These are phyloP conservation scores for Dentipellis sp. DNA, from an alignment of 768 basidiomycete genomes.

Conservation along the genomic window DNA sequence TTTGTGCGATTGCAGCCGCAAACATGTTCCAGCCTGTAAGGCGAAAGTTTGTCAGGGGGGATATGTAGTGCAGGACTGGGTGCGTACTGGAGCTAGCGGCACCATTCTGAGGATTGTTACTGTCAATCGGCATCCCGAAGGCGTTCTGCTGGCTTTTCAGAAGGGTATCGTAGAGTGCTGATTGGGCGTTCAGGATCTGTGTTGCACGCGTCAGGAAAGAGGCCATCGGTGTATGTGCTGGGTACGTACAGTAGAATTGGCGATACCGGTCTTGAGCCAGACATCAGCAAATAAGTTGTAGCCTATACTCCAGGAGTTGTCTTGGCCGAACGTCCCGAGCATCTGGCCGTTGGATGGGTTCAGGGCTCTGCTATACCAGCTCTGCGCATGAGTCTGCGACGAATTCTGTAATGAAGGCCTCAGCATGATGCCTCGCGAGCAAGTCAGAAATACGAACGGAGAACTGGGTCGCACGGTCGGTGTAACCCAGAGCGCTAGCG, in stretches of 20 bases:
- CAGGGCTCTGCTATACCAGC: constrained; percentile 7
- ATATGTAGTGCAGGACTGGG: not conserved
- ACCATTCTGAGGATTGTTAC: not conserved
- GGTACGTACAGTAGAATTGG: constrained; percentile 3
- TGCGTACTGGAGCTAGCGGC: constrained; percentile 2
- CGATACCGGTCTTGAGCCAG: constrained; percentile 8
- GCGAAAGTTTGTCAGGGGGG: too few relatives aligned
- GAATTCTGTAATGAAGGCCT: too few relatives aligned
- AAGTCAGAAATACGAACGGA: too few relatives aligned
- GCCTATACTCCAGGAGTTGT: constrained; percentile 9
- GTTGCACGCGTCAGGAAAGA: too few relatives aligned
- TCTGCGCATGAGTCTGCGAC: not conserved
- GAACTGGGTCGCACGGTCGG: not conserved
- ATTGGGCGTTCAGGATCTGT: too few relatives aligned
- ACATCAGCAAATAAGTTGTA: constrained; percentile 11
- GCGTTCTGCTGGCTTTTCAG: too few relatives aligned
- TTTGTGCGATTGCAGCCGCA: constrained; percentile 1
- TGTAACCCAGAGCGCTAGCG: not conserved
- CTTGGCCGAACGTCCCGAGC: constrained; percentile 2
- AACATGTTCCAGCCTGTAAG: constrained; percentile 12
- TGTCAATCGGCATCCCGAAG: constrained; percentile 10
- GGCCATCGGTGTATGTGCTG: not conserved
- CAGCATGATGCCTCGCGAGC: too few relatives aligned
- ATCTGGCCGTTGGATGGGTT: constrained; percentile 3
- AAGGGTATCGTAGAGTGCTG: too few relatives aligned